Evolutionary conservation across 257 asterid species (phyloP).

Genomic region (Paulownia fortunei): DNA sequence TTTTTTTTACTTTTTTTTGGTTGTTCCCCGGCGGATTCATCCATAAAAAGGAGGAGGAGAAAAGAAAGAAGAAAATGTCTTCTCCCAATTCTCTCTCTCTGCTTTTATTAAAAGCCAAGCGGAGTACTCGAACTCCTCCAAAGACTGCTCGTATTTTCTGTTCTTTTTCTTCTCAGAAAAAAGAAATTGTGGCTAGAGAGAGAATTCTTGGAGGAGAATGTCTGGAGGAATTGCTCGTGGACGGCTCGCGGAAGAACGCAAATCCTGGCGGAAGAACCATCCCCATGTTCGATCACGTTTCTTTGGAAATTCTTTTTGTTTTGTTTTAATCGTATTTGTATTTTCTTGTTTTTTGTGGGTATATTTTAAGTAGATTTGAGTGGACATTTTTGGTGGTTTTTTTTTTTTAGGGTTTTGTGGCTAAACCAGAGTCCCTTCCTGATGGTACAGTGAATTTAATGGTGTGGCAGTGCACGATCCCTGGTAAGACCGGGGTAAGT

Average conservation of each 20-base stretch:
- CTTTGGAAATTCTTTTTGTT: not conserved
- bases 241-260: conserved; percentile 60
- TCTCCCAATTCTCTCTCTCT: not conserved
- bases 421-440: conserved; percentile 64
- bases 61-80: not conserved
- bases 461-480: conserved; percentile 77
- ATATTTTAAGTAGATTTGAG: not conserved
- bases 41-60: not conserved
- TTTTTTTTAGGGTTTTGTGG: conserved; percentile 67
- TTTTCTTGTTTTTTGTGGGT: not conserved
- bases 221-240: conserved; percentile 67
- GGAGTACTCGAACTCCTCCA: conserved; percentile 4
- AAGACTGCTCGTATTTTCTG: not conserved
- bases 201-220: conserved; percentile 32
- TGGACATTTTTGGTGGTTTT: not conserved
- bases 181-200: not conserved
- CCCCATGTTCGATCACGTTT: conserved; percentile 48
- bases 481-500: conserved; percentile 77
- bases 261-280: conserved; percentile 62
- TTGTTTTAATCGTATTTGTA: not conserved
- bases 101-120: not conserved
- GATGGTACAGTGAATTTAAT: conserved; percentile 73
- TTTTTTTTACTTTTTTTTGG: not conserved
- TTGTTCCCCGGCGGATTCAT: not conserved
- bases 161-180: not conserved